phyloP scores from a whole-genome alignment of 2,329 filamentous ascomycete species.

The Leptographium radiaticola region DNA sequence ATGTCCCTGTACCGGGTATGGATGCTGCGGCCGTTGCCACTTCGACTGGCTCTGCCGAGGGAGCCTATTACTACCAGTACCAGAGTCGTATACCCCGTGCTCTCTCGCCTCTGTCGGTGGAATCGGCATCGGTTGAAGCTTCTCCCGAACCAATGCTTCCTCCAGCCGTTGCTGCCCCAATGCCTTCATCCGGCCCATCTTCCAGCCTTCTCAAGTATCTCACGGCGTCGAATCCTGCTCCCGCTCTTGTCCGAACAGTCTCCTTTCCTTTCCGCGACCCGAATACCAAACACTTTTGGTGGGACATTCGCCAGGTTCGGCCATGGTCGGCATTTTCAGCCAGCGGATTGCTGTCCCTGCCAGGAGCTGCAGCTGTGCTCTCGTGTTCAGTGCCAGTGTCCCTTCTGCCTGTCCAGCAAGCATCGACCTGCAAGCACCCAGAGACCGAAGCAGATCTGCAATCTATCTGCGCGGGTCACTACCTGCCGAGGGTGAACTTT shows the following conservation, averaged over 20 bases:
- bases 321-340: conserved; percentile 73
- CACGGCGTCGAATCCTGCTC: conserved; percentile 65
- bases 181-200: conserved; percentile 58
- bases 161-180: conserved; percentile 64
- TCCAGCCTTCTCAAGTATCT: conserved; percentile 71
- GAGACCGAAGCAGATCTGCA: conserved; percentile 69
- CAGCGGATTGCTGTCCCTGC: conserved; percentile 56
- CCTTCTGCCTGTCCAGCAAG: conserved; percentile 43
- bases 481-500: conserved; percentile 76
- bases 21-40: conserved; percentile 13
- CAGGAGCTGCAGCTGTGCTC: conserved; percentile 59
- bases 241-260: conserved; percentile 67
- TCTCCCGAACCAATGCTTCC: conserved; percentile 27
- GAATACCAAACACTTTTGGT: conserved; percentile 80
- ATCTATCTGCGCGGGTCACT: conserved; percentile 62
- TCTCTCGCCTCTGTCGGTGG: conserved; percentile 26
- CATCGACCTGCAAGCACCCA: conserved; percentile 48
- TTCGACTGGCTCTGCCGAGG: conserved; percentile 16
- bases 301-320: conserved; percentile 80
- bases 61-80: conserved; percentile 31
- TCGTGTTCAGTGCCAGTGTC: conserved; percentile 51
- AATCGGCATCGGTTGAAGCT: conserved; percentile 20
- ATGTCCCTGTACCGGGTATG: neutral
- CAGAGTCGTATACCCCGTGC: conserved; percentile 33
- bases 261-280: conserved; percentile 55